Evolutionary conservation across 176 grass and related monocot genomes (phyloP).

Genomic region (Otatea glauca): DNA sequence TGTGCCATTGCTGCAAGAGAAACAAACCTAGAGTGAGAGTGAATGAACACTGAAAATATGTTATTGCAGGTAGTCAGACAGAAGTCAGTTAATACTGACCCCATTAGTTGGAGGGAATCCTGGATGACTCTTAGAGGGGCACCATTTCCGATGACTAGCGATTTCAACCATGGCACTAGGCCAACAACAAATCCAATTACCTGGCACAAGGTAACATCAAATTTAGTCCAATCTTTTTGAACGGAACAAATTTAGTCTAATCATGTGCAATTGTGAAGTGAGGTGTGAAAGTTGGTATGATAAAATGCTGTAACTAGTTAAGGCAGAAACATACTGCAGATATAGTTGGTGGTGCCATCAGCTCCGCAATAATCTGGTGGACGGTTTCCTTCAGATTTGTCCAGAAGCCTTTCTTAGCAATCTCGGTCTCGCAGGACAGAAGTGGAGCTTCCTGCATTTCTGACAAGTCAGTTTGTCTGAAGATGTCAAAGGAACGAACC

Average conservation of each 20-base stretch:
- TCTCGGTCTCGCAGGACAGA: conserved; percentile 46
- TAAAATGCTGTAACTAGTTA: neutral
- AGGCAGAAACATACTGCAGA: conserved; percentile 56
- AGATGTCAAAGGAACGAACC: neutral
- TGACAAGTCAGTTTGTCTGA: conserved; percentile 34
- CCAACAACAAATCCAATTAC: conserved; percentile 75
- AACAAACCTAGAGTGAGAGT: neutral
- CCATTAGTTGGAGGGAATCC: conserved; percentile 74
- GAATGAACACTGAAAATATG: neutral
- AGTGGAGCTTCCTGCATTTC: conserved; percentile 64
- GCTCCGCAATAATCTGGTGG: conserved; percentile 63
- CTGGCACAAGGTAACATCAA: conserved; percentile 38
- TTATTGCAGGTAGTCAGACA: neutral
- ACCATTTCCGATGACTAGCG: conserved; percentile 52
- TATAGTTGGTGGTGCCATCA: conserved; percentile 81
- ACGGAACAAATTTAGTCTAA: neutral
- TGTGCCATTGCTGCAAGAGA: conserved; percentile 63
- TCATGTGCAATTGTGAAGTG: neutral
- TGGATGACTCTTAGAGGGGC: conserved; percentile 65
- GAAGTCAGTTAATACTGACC: conserved; percentile 37
- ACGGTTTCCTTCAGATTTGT: conserved; percentile 58
- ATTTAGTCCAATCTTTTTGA: neutral
- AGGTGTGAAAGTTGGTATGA: neutral
- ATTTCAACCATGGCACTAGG: conserved; percentile 65
- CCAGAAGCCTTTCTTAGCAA: conserved; percentile 56